Percentiles rank a stretch among this genome's conserved stretches.
Conservation (phyloP, 148 eudicot species). For the Agrostemma githago region DNA sequence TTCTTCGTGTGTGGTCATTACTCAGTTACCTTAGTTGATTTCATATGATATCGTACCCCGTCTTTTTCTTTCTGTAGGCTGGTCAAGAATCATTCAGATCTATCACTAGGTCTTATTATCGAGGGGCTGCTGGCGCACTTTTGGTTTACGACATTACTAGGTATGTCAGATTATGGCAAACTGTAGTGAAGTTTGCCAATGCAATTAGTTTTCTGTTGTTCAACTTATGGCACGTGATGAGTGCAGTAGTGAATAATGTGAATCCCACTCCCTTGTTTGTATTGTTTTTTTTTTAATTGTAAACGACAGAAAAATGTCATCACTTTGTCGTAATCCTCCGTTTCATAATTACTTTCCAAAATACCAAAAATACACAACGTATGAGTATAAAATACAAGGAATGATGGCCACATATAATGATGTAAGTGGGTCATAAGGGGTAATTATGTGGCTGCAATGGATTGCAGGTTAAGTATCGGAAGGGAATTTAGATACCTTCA, state of each 20-base stretch:
- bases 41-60: background rate
- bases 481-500: no score
- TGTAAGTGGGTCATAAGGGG: no score
- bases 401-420: no score
- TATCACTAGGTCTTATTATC: slow-evolving; percentile 40
- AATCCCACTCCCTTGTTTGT: background rate
- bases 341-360: no score
- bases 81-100: slow-evolving; percentile 48
- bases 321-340: background rate
- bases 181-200: background rate
- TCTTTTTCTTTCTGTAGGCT: slow-evolving; percentile 34
- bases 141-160: slow-evolving; percentile 45
- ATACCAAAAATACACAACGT: no score
- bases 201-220: background rate
- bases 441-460: no score
- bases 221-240: background rate
- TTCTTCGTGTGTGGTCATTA: background rate
- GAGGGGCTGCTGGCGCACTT: slow-evolving; percentile 51
- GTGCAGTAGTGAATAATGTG: background rate
- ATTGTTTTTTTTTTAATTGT: background rate
- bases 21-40: background rate
- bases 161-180: slow-evolving; percentile 9
- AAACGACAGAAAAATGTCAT: background rate
- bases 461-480: no score
- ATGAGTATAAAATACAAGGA: no score